Conservation (phyloP, 257 asterid species). For the Nicotiana tabacum region DNA sequence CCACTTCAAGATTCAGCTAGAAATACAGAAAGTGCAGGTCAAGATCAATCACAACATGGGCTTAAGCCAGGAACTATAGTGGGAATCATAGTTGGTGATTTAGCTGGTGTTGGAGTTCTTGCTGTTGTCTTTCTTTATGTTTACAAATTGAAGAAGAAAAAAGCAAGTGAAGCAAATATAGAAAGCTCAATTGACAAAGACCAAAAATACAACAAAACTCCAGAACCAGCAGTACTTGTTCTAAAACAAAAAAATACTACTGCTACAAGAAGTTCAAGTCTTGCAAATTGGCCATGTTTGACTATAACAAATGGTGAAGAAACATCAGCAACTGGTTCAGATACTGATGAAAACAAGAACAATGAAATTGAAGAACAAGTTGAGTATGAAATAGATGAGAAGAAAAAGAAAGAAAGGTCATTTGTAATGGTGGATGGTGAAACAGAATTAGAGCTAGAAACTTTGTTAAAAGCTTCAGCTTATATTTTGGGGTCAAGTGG, state of each 20-base stretch:
- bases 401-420: slow-evolving; percentile 29
- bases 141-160: slow-evolving; percentile 37
- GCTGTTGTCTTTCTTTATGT: slow-evolving; percentile 48
- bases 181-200: slow-evolving; percentile 20
- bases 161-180: slow-evolving; percentile 8
- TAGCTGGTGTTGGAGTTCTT: slow-evolving; percentile 69
- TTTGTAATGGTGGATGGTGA: slow-evolving; percentile 84
- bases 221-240: slow-evolving; percentile 20
- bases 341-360: slow-evolving; percentile 37
- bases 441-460: slow-evolving; percentile 58
- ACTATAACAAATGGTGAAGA: slow-evolving; percentile 43
- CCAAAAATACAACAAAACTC: slow-evolving; percentile 29
- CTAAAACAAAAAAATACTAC: slow-evolving; percentile 20
- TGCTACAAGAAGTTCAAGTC: slow-evolving; percentile 7
- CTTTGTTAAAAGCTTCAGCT: slow-evolving; percentile 77
- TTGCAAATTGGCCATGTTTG: slow-evolving; percentile 54
- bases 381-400: slow-evolving; percentile 7
- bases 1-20: slow-evolving; percentile 31
- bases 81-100: slow-evolving; percentile 56
- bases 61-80: slow-evolving; percentile 59
- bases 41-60: slow-evolving; percentile 31
- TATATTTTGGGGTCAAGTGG: slow-evolving; percentile 77
- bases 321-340: slow-evolving; percentile 52
- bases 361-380: slow-evolving; percentile 7
- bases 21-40: slow-evolving; percentile 21